Base-by-base conservation (phyloP, 1,284 basidiomycete genomes). In the Sutorius eximius region DNA sequence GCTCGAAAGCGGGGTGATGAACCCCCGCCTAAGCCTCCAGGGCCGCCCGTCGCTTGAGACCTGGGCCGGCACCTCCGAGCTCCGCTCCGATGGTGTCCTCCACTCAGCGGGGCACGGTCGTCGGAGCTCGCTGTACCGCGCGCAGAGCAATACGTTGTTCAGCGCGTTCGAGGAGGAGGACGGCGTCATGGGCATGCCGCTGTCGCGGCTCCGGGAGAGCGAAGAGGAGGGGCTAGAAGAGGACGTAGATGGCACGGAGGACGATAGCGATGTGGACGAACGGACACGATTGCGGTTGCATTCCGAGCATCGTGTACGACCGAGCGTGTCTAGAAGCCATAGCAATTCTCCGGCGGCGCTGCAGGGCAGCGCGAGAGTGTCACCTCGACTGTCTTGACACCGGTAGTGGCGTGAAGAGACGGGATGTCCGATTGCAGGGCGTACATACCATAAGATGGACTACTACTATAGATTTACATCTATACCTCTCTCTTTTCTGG, bases 1-100 rank as follows among this genome's bases (percentile, higher is more conserved):
- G 3, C 77, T 92, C 41, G 87, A 92, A 67, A 67, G 54, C n/a
- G 91, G 90, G 2, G 70, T 93, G 13, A 85, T 91, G 82, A 86
- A 91, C 74, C 86, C 87, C 10, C 82, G 89, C 37, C 70, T 86
- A 49, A 86, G 84, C 61, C 72, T 89, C 27, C 82, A 83, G 60
- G 87, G 86, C 41, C 81, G 87, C 2, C 73, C 83, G 64, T 90
- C 87, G 13, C 71, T 87, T 44, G 89, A 91, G 58, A 83, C 82
- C 1, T 90, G 89, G 88, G 77, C 74, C 57, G 83, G 79, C 24
- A 69, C 75, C 8, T 76, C 65, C 42, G 75, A 73, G 54, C 16
- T 68, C 34, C 58, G 46, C 52, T 61, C 57, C 53, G 70, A 64
- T 56, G 77, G 64, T 60, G 68, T 64, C 59, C 71, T 59, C 61